Base-by-base conservation (phyloP, 1,139 yeast genomes). In the Meyerozyma sp. region DNA sequence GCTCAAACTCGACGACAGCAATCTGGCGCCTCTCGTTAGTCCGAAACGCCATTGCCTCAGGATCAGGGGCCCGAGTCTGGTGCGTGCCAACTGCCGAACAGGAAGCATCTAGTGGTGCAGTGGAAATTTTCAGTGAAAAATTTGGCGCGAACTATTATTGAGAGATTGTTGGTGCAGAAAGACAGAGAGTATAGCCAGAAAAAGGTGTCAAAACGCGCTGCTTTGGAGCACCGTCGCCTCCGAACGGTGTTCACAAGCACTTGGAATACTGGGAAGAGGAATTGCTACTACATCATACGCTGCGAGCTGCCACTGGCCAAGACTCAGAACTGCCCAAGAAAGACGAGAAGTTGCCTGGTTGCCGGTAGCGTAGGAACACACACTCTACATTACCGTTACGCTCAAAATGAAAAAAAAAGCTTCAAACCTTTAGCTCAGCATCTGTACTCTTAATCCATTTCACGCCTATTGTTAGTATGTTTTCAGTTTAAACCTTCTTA, bases 401-500 rank as follows among this genome's bases (percentile, higher is more conserved):
- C 18, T 16, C 18, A 16, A 16, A 16, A 3, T 3, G 2, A 16
- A 16, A 3, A 16, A 16, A 16, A 16, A 21, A 4, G 23, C 23
- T 21, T 21, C 23, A 21, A 21, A 21, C 2, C 5, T 21, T 21
- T 16, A 16, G 18, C 3, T 16, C 18, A 16, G 18, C 18, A 16
- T 16, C 18, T 16, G 18, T 16, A 16, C 18, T 16, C 18, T 16
- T 2, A 3, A 3, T 16, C 18, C 18, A 16, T 28, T 36, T 29
- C 23, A 18, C 21, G 16, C 11, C 46, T 39, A 18, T 38, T 40
- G 36, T 36, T 28, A 34, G 39, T 29, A 41, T 43, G 49, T 43
- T 41, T 16, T 68, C 73, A 67, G 74, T 62, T 65, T 59, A 52
- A 54, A 52, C 56, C 57, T 60, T 71, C 67, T 69, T 72, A 67